Conservation (phyloP, 2,329 filamentous ascomycete species). For the Neoscytalidium dimidiatum region DNA sequence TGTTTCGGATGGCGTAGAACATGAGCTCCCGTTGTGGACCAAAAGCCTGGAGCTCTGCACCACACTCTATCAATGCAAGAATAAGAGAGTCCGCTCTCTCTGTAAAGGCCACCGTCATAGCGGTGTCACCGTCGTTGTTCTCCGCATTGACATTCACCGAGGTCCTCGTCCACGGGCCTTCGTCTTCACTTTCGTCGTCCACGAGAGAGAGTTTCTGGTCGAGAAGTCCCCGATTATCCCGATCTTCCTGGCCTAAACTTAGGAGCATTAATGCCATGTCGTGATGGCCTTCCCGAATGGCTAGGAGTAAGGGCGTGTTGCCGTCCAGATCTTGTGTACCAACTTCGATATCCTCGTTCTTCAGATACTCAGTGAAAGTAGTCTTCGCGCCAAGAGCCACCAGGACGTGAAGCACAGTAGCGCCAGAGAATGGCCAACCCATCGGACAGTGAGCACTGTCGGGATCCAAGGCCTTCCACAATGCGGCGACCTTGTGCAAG, state of each 20-base stretch:
- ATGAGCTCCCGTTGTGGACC: neutral
- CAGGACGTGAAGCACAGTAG: neutral
- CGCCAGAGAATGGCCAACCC: neutral
- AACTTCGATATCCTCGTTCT: neutral
- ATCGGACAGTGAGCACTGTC: neutral
- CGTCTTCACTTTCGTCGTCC: neutral
- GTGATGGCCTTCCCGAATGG: neutral
- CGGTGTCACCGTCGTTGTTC: neutral
- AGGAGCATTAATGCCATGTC: neutral
- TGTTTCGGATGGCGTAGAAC: neutral
- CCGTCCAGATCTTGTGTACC: neutral
- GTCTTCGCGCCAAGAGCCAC: neutral
- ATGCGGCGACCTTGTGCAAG: neutral
- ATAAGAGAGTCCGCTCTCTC: neutral
- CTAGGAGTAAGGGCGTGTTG: neutral
- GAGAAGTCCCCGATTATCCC: too few relatives aligned
- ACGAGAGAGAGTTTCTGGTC: fast-evolving
- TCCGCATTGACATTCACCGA: neutral
- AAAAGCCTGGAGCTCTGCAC: neutral
- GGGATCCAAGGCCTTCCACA: neutral
- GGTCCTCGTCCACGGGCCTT: neutral
- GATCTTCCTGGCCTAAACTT: neutral
- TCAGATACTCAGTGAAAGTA: neutral
- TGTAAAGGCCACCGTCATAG: neutral
- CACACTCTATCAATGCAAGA: neutral